Evolutionary conservation across 805 yeast species (phyloP).

Genomic region (Cyberlindnera petersonii): DNA sequence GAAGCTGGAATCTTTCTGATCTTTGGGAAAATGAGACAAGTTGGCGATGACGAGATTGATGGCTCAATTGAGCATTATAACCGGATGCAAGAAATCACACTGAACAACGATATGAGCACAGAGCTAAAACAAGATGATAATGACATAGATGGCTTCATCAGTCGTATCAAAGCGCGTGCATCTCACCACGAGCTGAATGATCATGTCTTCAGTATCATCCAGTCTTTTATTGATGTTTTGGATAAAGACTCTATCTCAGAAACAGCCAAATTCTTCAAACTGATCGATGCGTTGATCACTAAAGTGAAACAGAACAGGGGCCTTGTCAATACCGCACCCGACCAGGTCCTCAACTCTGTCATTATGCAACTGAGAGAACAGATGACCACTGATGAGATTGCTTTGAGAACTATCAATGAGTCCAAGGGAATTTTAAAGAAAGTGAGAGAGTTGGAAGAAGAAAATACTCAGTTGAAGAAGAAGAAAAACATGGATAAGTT

Average conservation of each 20-base stretch:
- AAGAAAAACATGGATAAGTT: slow-evolving; percentile 10
- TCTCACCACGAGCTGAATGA: slow-evolving; percentile 56
- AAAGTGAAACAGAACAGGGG: slow-evolving; percentile 34
- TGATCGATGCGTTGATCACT: slow-evolving; percentile 45
- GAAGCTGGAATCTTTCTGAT: slow-evolving; percentile 36
- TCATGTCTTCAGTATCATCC: slow-evolving; percentile 53
- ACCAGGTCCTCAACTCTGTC: slow-evolving; percentile 55
- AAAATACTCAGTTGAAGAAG: slow-evolving; percentile 16
- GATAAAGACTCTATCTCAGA: slow-evolving; percentile 43
- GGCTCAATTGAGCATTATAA: slow-evolving; percentile 24
- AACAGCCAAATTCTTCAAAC: slow-evolving; percentile 44
- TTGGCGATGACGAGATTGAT: slow-evolving; percentile 36
- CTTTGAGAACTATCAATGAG: slow-evolving; percentile 56
- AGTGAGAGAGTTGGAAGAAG: slow-evolving; percentile 37
- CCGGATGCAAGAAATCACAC: slow-evolving; percentile 12
- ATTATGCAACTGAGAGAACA: slow-evolving; percentile 60
- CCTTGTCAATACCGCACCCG: slow-evolving; percentile 38
- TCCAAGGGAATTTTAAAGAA: slow-evolving; percentile 39
- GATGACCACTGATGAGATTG: slow-evolving; percentile 73
- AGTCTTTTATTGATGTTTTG: slow-evolving; percentile 50
- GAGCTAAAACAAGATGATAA: slow-evolving; percentile 28
- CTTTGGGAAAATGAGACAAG: slow-evolving; percentile 34
- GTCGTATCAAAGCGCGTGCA: slow-evolving; percentile 26
- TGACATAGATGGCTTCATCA: slow-evolving; percentile 12
- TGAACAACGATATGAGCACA: slow-evolving; percentile 15